These are phyloP conservation scores for Colletotrichum sp. DNA, from an alignment of 2,329 filamentous ascomycete species.

Conservation along the genomic window DNA sequence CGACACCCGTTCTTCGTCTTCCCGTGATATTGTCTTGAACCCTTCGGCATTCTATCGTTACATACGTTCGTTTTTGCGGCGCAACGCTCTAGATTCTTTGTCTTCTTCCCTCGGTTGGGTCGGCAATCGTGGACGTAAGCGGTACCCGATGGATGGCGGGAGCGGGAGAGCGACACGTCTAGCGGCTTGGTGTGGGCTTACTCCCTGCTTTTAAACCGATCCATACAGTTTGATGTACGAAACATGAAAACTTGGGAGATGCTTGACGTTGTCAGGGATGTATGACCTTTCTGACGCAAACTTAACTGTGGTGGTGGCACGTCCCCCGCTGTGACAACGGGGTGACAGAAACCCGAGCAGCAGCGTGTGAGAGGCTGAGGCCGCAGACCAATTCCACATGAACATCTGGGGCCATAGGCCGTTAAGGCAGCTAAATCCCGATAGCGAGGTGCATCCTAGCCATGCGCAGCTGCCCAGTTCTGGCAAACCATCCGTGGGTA, in stretches of 20 bases:
- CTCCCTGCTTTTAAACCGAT: slow-evolving; percentile 6
- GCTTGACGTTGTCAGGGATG: slow-evolving; percentile 13
- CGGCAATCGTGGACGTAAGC: neutral
- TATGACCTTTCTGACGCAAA: slow-evolving; percentile 18
- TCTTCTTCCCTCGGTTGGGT: neutral
- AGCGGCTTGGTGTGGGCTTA: neutral
- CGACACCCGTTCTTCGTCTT: slow-evolving; percentile 23
- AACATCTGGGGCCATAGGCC: neutral
- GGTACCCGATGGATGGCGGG: neutral
- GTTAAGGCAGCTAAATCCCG: neutral
- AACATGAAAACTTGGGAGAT: slow-evolving; percentile 1
- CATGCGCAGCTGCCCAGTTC: neutral
- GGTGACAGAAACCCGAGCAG: slow-evolving; percentile 9
- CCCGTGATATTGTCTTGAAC: slow-evolving; percentile 20
- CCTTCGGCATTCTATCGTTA: slow-evolving; percentile 16
- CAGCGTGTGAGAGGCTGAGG: neutral
- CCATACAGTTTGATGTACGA: neutral
- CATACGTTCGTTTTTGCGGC: neutral
- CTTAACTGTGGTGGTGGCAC: slow-evolving; percentile 12
- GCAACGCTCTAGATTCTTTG: neutral
- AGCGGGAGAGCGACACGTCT: neutral
- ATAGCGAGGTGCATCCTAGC: neutral
- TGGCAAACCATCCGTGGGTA: neutral
- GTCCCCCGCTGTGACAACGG: slow-evolving; percentile 20
- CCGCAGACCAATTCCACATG: neutral